Percentiles rank a stretch among this genome's conserved stretches.
phyloP scores from a whole-genome alignment of 495 filamentous ascomycete genomes.

The Aspergillus nanangensis region DNA sequence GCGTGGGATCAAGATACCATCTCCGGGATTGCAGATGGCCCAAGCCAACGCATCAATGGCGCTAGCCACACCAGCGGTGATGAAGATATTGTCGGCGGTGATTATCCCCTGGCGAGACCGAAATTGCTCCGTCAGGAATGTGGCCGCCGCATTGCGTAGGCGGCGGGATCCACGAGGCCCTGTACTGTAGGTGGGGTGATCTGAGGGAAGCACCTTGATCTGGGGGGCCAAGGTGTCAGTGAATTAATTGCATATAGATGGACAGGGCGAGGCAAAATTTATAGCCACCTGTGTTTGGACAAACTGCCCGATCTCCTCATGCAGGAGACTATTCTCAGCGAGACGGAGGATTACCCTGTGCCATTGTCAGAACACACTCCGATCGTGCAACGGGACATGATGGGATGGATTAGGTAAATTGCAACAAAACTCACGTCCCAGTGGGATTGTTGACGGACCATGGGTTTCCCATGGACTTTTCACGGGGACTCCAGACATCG shows the following conservation, averaged over 20 bases:
- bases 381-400: no score
- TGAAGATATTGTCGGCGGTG: conserved; percentile 28
- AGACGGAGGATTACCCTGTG: conserved; percentile 10
- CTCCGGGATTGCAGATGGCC: conserved; percentile 25
- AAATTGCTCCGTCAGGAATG: conserved; percentile 32
- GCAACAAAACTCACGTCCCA: conserved; percentile 9
- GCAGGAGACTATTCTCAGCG: conserved; percentile 13
- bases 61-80: conserved; percentile 31
- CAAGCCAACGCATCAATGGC: conserved; percentile 30
- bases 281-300: conserved; percentile 1
- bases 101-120: conserved; percentile 20
- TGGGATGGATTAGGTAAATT: neutral
- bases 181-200: conserved; percentile 16
- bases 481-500: conserved; percentile 13
- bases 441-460: conserved; percentile 12
- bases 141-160: conserved; percentile 29
- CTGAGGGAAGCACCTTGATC: neutral
- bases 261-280: no score
- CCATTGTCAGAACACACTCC: no score
- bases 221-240: neutral
- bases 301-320: conserved; percentile 11
- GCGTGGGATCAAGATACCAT: conserved; percentile 31
- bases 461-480: conserved; percentile 13
- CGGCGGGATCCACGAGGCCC: conserved; percentile 15
- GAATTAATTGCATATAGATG: neutral